Evolutionary conservation across 176 grass and related monocot genomes (phyloP).

Genomic region (Hordeum vulgare): DNA sequence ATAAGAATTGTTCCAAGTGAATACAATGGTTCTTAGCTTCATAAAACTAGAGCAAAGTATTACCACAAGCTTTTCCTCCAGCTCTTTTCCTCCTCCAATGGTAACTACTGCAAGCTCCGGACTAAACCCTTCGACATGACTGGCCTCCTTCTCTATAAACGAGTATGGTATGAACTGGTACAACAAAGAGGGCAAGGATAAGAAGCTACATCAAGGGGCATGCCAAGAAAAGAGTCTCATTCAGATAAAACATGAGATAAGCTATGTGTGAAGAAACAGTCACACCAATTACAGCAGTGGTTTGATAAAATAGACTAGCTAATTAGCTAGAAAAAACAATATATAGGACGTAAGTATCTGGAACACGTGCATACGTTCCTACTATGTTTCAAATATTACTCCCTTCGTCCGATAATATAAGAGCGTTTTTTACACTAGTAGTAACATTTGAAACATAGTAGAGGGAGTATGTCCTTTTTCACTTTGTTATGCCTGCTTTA

Average conservation of each 20-base stretch:
- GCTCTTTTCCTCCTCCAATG: constrained; percentile 94
- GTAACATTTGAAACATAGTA: too few species aligned
- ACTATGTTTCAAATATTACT: background rate
- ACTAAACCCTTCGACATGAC: constrained; percentile 97
- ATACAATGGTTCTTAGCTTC: background rate
- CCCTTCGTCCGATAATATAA: too few species aligned
- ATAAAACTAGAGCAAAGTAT: constrained; percentile 24
- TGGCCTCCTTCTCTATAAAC: constrained; percentile 99
- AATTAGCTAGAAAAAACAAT: background rate
- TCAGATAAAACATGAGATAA: background rate
- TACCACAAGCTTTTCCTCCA: constrained; percentile 98
- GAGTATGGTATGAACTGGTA: constrained; percentile 96
- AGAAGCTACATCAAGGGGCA: constrained; percentile 3
- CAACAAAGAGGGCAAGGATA: constrained; percentile 20
- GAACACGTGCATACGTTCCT: background rate
- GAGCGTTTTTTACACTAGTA: too few species aligned
- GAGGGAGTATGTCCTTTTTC: background rate
- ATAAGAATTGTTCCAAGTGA: background rate
- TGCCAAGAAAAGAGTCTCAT: background rate
- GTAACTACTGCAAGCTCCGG: constrained; percentile 92
- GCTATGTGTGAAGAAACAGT: background rate
- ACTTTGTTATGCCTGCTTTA: background rate
- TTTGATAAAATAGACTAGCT: background rate
- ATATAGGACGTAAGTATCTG: background rate
- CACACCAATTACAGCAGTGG: background rate